These are phyloP conservation scores for Paramecium pentaurelia DNA, from an alignment of 73 alveolate genomes.

Conservation along the genomic window DNA sequence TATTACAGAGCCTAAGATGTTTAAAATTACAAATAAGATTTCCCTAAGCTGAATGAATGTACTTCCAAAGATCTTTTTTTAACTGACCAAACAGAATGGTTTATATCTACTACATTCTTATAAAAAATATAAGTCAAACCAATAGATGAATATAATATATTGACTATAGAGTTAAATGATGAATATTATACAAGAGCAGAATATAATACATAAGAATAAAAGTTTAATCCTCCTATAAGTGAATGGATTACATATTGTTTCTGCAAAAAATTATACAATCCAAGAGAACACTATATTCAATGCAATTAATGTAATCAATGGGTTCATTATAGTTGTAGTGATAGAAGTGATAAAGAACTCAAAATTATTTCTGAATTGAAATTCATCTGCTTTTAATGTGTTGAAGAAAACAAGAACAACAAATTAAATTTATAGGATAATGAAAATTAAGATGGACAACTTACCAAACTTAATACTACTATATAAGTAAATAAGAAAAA, in stretches of 20 bases:
- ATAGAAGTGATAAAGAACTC: background rate
- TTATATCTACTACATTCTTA: background rate
- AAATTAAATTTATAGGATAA: background rate
- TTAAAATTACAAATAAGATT: background rate
- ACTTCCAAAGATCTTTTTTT: background rate
- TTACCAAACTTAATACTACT: too few species aligned
- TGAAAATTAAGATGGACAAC: background rate
- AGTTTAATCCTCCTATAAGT: background rate
- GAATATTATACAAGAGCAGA: background rate
- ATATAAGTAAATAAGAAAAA: too few species aligned
- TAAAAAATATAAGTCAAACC: background rate
- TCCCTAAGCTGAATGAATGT: background rate
- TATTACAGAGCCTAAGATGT: background rate
- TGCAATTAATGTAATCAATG: background rate
- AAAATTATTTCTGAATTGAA: background rate
- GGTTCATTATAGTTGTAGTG: background rate
- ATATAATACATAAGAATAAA: background rate
- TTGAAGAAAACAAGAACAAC: background rate
- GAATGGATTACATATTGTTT: background rate
- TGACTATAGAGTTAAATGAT: background rate
- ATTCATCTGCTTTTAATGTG: background rate
- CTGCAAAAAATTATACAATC: background rate
- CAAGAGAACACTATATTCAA: background rate
- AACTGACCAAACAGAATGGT: background rate
- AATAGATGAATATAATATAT: background rate